Conservation (phyloP, 129 eudicot genomes). For the Chrysanthemum seticuspe region DNA sequence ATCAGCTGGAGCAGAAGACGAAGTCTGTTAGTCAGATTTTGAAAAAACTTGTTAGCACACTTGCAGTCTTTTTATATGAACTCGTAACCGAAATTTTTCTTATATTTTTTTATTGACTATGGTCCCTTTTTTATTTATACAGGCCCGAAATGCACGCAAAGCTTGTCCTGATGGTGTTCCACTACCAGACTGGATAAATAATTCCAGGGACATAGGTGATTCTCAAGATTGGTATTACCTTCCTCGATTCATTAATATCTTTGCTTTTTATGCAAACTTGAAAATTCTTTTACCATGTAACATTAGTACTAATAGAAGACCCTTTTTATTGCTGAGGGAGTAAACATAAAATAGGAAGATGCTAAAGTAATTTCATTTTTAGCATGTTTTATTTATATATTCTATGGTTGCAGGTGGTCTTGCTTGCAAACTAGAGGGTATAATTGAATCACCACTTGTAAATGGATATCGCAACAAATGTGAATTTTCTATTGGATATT, state of each 20-base stretch:
- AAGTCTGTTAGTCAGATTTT: slow-evolving; percentile 57
- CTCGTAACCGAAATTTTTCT: too few species aligned
- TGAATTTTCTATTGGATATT: slow-evolving; percentile 89
- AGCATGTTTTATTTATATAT: not conserved
- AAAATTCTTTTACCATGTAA: too few species aligned
- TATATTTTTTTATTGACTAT: not conserved
- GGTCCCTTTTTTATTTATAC: slow-evolving; percentile 14
- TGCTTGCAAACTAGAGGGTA: slow-evolving; percentile 93
- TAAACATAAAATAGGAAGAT: slow-evolving; percentile 4
- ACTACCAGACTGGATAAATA: slow-evolving; percentile 79
- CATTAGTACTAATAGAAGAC: too few species aligned
- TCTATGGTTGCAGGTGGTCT: slow-evolving; percentile 66
- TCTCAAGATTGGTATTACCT: not conserved
- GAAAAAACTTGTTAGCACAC: slow-evolving; percentile 54
- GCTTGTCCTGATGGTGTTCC: slow-evolving; percentile 80
- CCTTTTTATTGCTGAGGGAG: too few species aligned
- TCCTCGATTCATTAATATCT: slow-evolving; percentile 3
- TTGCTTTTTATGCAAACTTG: not conserved
- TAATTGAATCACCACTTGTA: slow-evolving; percentile 81
- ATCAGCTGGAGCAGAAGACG: slow-evolving; percentile 87
- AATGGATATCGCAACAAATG: slow-evolving; percentile 95
- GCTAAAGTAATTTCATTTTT: not conserved
- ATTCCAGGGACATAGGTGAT: slow-evolving; percentile 85
- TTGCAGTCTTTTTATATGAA: slow-evolving; percentile 12
- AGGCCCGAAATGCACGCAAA: slow-evolving; percentile 94